These are phyloP conservation scores for Hawksworthiomyces lignivorus DNA, from an alignment of 2,329 filamentous ascomycete species.

Conservation along the genomic window DNA sequence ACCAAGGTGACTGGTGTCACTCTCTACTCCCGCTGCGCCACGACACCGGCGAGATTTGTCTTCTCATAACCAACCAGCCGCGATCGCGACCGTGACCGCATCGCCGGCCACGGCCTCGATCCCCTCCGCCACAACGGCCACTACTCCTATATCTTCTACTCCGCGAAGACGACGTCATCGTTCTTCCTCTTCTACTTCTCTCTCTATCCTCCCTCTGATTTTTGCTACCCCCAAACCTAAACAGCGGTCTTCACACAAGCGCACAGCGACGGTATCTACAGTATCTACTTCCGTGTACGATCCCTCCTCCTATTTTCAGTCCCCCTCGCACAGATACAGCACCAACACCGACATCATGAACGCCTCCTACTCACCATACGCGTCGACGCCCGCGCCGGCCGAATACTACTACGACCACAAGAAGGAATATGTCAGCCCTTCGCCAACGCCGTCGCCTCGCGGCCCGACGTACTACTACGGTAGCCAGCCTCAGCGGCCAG, in stretches of 20 bases:
- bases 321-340: constrained; percentile 8
- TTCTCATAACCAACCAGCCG: background rate
- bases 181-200: constrained; percentile 14
- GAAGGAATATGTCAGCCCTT: constrained; percentile 44
- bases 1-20: constrained; percentile 52
- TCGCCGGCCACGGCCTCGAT: constrained; percentile 16
- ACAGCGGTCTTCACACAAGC: constrained; percentile 8
- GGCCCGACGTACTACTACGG: constrained; percentile 37
- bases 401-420: constrained; percentile 43
- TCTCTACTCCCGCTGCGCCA: constrained; percentile 36
- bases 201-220: constrained; percentile 12
- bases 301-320: constrained; percentile 3
- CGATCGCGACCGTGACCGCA: constrained; percentile 17
- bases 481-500: constrained; percentile 36
- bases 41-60: constrained; percentile 35
- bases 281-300: constrained; percentile 1
- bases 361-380: constrained; percentile 34
- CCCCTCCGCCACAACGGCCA: constrained; percentile 13
- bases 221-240: constrained; percentile 15
- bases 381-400: constrained; percentile 37
- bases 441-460: constrained; percentile 50
- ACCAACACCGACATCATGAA: constrained; percentile 30
- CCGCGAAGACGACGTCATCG: constrained; percentile 15
- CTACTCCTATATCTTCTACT: constrained; percentile 12
- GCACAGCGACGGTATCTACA: constrained; percentile 3